Evolutionary conservation across 768 basidiomycete species (phyloP).

Genomic region (Strobilomyces dryophilus): DNA sequence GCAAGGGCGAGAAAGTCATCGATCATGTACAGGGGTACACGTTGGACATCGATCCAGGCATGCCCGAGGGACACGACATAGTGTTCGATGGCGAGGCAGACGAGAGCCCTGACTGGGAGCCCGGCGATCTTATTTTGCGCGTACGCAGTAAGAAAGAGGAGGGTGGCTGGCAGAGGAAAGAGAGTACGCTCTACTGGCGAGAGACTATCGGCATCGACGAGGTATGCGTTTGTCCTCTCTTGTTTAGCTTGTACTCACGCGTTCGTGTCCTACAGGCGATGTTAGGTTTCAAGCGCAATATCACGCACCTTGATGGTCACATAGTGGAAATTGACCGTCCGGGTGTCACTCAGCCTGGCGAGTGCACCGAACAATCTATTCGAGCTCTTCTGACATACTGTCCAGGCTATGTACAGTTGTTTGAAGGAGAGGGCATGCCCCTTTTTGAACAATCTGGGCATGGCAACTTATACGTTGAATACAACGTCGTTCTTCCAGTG

Average conservation of each 20-base stretch:
- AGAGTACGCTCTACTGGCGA: constrained; percentile 86
- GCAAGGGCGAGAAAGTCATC: constrained; percentile 75
- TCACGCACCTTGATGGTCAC: constrained; percentile 91
- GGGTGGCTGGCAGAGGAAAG: constrained; percentile 87
- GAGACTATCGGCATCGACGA: constrained; percentile 91
- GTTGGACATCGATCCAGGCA: constrained; percentile 80
- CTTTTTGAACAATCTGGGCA: constrained; percentile 50
- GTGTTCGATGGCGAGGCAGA: constrained; percentile 97
- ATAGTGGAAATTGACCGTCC: constrained; percentile 62
- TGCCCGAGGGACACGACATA: constrained; percentile 91
- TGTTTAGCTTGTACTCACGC: background rate
- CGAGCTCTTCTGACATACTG: background rate
- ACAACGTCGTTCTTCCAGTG: constrained; percentile 84
- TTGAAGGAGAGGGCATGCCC: constrained; percentile 91
- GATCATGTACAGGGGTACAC: constrained; percentile 80
- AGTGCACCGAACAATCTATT: constrained; percentile 7
- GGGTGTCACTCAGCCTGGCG: constrained; percentile 90
- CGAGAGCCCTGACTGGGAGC: constrained; percentile 93
- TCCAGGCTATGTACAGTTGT: constrained; percentile 79
- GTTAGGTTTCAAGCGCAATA: constrained; percentile 90
- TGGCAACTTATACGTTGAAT: constrained; percentile 91
- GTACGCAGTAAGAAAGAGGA: constrained; percentile 73
- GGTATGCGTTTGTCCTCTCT: constrained; percentile 32
- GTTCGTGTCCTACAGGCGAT: constrained; percentile 56
- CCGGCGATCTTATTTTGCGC: constrained; percentile 88